phyloP scores from a whole-genome alignment of 2,329 filamentous ascomycete genomes.

The Parastagonospora avenae region DNA sequence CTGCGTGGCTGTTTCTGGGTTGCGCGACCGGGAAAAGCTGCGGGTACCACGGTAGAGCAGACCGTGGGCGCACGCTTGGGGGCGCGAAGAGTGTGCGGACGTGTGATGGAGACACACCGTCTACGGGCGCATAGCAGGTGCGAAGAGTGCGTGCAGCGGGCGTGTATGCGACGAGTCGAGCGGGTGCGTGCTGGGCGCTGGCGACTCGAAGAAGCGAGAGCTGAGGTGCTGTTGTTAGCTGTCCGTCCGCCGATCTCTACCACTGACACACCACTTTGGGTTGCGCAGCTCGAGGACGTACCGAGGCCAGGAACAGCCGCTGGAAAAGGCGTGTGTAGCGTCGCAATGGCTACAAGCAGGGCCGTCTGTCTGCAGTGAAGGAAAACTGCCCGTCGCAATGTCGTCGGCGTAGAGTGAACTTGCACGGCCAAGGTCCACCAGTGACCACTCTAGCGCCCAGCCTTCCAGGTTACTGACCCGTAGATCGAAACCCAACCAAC shows the following conservation, averaged over 20 bases:
- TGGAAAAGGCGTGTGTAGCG: conserved; percentile 11
- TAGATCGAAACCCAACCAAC: neutral
- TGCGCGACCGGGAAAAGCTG: conserved; percentile 23
- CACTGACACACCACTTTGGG: neutral
- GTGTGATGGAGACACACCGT: neutral
- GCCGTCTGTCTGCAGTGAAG: too few relatives aligned
- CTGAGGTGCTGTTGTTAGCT: conserved; percentile 7
- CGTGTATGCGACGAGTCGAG: neutral
- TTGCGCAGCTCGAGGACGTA: conserved; percentile 10
- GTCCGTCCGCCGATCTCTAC: neutral
- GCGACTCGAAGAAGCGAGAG: conserved; percentile 13
- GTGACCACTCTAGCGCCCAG: neutral
- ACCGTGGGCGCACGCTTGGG: conserved; percentile 7
- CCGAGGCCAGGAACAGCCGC: conserved; percentile 15
- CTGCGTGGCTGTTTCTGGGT: conserved; percentile 29
- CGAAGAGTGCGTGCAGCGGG: neutral
- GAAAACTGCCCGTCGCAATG: neutral
- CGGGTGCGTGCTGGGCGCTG: conserved; percentile 16
- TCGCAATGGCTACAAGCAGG: conserved; percentile 16
- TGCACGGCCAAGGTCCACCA: conserved; percentile 8
- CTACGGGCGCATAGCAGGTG: conserved; percentile 9
- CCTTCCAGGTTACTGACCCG: conserved; percentile 1
- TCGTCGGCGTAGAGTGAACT: conserved; percentile 16
- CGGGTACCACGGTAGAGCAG: conserved; percentile 9
- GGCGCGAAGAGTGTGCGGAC: conserved; percentile 10